These are phyloP conservation scores for Scedosporium minutisporum DNA, from an alignment of 2,329 filamentous ascomycete species.

Conservation along the genomic window DNA sequence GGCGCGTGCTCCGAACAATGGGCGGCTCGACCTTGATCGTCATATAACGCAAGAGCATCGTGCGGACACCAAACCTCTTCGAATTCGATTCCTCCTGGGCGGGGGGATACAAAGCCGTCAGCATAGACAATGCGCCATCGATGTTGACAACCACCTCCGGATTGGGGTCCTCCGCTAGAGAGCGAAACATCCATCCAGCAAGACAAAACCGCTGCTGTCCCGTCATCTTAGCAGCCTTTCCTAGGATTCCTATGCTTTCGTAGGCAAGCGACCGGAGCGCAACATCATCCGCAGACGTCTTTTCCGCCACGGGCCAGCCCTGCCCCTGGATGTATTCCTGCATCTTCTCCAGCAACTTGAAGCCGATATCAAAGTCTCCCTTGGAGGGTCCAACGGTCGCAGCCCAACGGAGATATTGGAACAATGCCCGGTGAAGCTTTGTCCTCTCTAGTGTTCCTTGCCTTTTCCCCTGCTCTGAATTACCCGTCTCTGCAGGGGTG, in stretches of 20 bases:
- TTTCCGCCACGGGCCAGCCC: slow-evolving; percentile 67
- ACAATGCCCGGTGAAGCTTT: slow-evolving; percentile 73
- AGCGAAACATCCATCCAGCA: slow-evolving; percentile 70
- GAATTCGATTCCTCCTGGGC: slow-evolving; percentile 6
- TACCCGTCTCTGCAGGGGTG: slow-evolving; percentile 20
- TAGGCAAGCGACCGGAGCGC: slow-evolving; percentile 72
- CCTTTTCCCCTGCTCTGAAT: slow-evolving; percentile 29
- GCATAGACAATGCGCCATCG: slow-evolving; percentile 74
- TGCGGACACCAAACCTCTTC: slow-evolving; percentile 14
- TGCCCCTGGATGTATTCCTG: slow-evolving; percentile 66
- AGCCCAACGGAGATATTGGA: slow-evolving; percentile 80
- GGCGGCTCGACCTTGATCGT: slow-evolving; percentile 35
- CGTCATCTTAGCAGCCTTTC: slow-evolving; percentile 52
- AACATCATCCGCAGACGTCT: slow-evolving; percentile 48
- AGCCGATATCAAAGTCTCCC: slow-evolving; percentile 56
- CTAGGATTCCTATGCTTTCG: slow-evolving; percentile 78
- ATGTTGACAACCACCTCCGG: slow-evolving; percentile 75
- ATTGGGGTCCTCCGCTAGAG: slow-evolving; percentile 69
- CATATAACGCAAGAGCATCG: slow-evolving; percentile 62
- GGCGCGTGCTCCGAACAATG: slow-evolving; percentile 65
- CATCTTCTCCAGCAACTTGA: slow-evolving; percentile 58
- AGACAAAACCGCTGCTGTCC: slow-evolving; percentile 43
- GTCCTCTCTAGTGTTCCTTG: slow-evolving; percentile 50
- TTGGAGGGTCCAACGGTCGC: slow-evolving; percentile 58
- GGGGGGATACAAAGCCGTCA: slow-evolving; percentile 38